Base-by-base conservation (phyloP, 2,329 filamentous ascomycete species). In the Pseudonectria foliicola region DNA sequence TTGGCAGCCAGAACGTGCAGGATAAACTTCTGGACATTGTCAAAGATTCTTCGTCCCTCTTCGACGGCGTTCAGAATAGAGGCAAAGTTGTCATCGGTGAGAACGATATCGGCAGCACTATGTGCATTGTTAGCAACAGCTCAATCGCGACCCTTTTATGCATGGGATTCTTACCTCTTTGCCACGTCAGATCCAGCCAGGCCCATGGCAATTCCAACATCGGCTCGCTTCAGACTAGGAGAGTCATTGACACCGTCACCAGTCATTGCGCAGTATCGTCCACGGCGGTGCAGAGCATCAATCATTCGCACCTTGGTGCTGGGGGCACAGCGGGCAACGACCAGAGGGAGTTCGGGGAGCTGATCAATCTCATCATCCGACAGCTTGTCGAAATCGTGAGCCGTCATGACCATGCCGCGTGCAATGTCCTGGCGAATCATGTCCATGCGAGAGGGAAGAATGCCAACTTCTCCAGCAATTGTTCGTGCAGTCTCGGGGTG, bases 281-380 rank as follows among this genome's bases (percentile, higher is more conserved):
- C 67, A 28, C 78, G 71, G 13, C 80, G 69, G 50, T 84, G 80
- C 13, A 85, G 67, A n/a, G 80, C 80, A 38, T 82, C 77, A 37
- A 85, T 82, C 80, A 85, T 85, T 28, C 79, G 72, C 8, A 83
- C 80, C 52, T 85, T 85, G 4, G 81, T 85, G 16, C 73, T 71
- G 0, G 82, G 81, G 2, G 79, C 76, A 49, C 80, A 85, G n/a
- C 81, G 71, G 18, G 80, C 80, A 27, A 84, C 75, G 3, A 84
- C 80, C 3, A 83, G 62, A 2, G 80, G 80, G 2, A 84, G 57
- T 7, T 77, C 67, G 0, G 76, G 75, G 3, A 84, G 67, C 1
- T 56, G 52, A 39, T 85, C 80, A 13, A 84, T 74, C 44, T 83
- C 66, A 0, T 70, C 67, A 28, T 83, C 76, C 0, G 67, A 67